A percentile compares a stretch with the other conserved stretches of the same genome.
These are phyloP conservation scores for Endothia cerciana DNA, from an alignment of 2,329 filamentous ascomycete genomes.

Conservation along the genomic window DNA sequence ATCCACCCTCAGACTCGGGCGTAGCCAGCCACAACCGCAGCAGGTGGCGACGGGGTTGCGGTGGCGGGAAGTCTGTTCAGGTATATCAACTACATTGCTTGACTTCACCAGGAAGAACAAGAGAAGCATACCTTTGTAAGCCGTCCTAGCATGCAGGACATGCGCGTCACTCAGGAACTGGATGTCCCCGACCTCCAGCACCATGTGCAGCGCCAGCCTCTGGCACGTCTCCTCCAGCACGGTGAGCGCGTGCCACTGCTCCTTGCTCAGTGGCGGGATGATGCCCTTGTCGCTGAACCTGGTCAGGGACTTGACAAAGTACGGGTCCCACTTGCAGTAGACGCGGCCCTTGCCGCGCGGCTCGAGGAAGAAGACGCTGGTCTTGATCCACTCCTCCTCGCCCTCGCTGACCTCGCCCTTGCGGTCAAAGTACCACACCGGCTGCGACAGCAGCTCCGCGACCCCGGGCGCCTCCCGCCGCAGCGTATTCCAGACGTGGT, in stretches of 20 bases:
- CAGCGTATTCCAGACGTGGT: constrained; percentile 81
- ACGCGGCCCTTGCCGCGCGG: constrained; percentile 66
- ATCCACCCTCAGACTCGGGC: constrained; percentile 81
- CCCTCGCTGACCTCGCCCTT: constrained; percentile 81
- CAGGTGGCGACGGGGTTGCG: constrained; percentile 73
- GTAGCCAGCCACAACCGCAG: constrained; percentile 85
- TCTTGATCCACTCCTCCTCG: constrained; percentile 74
- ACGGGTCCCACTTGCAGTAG: constrained; percentile 89
- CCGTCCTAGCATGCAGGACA: constrained; percentile 79
- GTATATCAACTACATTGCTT: constrained; percentile 31
- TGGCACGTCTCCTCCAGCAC: constrained; percentile 79
- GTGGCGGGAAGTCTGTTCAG: constrained; percentile 57
- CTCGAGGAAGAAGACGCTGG: constrained; percentile 78
- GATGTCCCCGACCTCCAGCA: constrained; percentile 84
- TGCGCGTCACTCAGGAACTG: constrained; percentile 85
- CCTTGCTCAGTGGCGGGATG: constrained; percentile 70
- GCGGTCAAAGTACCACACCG: constrained; percentile 90
- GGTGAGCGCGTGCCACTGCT: constrained; percentile 68
- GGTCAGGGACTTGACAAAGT: constrained; percentile 77
- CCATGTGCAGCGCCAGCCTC: constrained; percentile 77
- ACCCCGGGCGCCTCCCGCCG: constrained; percentile 78
- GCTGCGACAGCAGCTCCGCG: constrained; percentile 72
- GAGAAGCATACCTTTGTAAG: constrained; percentile 64
- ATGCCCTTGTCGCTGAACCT: constrained; percentile 70
- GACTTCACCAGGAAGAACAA: neutral